These are phyloP conservation scores for Xylaria cubensis DNA, from an alignment of 495 filamentous ascomycete species.

Conservation along the genomic window DNA sequence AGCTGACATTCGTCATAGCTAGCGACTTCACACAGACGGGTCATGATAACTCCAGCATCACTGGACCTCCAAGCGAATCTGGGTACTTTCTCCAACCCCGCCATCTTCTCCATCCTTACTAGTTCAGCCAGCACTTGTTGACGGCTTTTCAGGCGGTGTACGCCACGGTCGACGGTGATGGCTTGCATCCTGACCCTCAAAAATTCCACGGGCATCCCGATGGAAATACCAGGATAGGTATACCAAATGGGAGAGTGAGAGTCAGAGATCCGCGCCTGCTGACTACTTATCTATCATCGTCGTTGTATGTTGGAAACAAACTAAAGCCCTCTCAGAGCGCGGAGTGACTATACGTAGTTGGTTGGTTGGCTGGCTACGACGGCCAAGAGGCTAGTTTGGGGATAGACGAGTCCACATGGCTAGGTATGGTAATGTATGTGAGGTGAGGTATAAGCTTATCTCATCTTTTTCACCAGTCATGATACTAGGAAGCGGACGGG, in stretches of 20 bases:
- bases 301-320: not conserved
- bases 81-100: constrained; percentile 1
- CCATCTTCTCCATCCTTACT: constrained; percentile 2
- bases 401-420: not conserved
- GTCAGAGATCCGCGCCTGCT: constrained; percentile 11
- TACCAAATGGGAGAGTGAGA: not conserved
- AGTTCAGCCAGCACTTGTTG: not conserved
- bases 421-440: not conserved
- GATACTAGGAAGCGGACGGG: not conserved
- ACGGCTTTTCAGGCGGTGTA: constrained; percentile 7
- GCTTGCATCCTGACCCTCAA: constrained; percentile 6
- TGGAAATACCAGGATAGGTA: constrained; percentile 6
- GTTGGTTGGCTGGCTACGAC: constrained; percentile 1
- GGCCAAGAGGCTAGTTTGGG: not conserved
- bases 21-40: not conserved
- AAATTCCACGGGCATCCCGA: constrained; percentile 11
- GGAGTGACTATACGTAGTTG: not conserved
- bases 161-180: not conserved
- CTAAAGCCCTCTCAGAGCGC: not conserved
- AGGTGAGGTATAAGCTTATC: constrained; percentile 28
- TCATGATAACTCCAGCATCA: not conserved
- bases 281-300: constrained; percentile 1
- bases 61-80: not conserved
- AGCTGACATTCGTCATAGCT: constrained; percentile 6
- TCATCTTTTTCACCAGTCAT: constrained; percentile 17